Conservation (phyloP, 345 rosid species). For the Anacardium occidentale region DNA sequence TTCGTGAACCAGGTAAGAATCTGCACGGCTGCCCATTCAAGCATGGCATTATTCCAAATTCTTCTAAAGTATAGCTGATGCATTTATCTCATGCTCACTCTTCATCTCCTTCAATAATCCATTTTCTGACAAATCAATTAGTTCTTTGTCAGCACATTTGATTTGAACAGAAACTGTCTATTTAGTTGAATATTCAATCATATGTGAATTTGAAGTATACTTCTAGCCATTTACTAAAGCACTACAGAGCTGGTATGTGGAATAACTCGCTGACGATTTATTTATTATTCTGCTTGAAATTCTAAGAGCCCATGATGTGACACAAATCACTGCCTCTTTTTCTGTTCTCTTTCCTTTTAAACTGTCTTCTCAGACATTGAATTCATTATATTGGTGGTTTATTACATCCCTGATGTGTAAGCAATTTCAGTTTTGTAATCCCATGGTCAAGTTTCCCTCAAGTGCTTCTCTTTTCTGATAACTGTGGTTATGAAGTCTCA, state of each 20-base stretch:
- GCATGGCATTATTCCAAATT: constrained; percentile 6
- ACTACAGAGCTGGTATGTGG: neutral
- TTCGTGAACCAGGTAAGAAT: constrained; percentile 71
- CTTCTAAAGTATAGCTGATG: neutral
- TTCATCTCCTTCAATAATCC: neutral
- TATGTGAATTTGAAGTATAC: neutral
- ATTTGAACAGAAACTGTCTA: neutral
- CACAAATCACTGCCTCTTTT: neutral
- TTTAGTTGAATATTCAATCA: too few relatives aligned
- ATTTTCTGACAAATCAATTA: constrained; percentile 7
- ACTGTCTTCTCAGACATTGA: neutral
- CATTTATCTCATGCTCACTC: neutral
- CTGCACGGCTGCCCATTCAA: constrained; percentile 4
- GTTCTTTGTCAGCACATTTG: neutral
- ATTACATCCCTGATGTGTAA: neutral
- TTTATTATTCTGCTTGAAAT: neutral
- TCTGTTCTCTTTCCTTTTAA: neutral
- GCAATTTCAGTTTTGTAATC: neutral
- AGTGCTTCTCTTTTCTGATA: neutral
- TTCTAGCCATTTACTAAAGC: neutral
- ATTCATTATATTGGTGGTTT: neutral
- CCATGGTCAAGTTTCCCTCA: neutral
- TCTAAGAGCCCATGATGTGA: neutral
- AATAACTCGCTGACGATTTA: neutral
- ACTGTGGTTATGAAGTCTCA: neutral